Evolutionary conservation across 768 basidiomycete genomes (phyloP).

Genomic region (Amanita exitialis): DNA sequence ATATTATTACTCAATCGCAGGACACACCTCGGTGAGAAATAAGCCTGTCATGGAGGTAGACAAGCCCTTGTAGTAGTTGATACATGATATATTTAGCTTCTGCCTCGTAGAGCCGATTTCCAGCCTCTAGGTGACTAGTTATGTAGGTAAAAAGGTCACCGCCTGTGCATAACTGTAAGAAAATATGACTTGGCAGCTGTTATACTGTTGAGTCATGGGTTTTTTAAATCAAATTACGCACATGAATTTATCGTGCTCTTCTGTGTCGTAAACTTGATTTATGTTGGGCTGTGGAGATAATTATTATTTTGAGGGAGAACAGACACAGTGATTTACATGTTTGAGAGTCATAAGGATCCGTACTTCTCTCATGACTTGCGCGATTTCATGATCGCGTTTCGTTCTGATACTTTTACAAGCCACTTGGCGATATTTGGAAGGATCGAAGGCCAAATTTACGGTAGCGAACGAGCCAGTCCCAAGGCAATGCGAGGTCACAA

Average conservation of each 20-base stretch:
- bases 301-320: background rate
- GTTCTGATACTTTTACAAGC: slow-evolving; percentile 77
- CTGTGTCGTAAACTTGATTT: slow-evolving; percentile 65
- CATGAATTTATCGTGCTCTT: slow-evolving; percentile 53
- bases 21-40: slow-evolving; percentile 72
- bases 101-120: slow-evolving; percentile 54
- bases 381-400: slow-evolving; percentile 47
- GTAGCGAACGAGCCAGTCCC: slow-evolving; percentile 78
- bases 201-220: background rate
- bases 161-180: slow-evolving; percentile 78
- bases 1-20: background rate
- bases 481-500: slow-evolving; percentile 71
- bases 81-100: slow-evolving; percentile 82
- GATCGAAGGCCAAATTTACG: slow-evolving; percentile 70
- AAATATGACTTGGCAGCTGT: slow-evolving; percentile 49
- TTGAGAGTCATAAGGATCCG: slow-evolving; percentile 59
- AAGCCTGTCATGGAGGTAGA: slow-evolving; percentile 58
- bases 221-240: slow-evolving; percentile 17
- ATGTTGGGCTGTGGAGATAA: slow-evolving; percentile 56
- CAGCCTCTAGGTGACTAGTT: slow-evolving; percentile 41
- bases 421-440: slow-evolving; percentile 53
- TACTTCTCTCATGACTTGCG: slow-evolving; percentile 69
- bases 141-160: slow-evolving; percentile 87
- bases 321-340: slow-evolving; percentile 39
- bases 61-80: slow-evolving; percentile 62